Evolutionary conservation across 2,329 filamentous ascomycete species (phyloP).

Genomic region (Madurella mycetomatis): DNA sequence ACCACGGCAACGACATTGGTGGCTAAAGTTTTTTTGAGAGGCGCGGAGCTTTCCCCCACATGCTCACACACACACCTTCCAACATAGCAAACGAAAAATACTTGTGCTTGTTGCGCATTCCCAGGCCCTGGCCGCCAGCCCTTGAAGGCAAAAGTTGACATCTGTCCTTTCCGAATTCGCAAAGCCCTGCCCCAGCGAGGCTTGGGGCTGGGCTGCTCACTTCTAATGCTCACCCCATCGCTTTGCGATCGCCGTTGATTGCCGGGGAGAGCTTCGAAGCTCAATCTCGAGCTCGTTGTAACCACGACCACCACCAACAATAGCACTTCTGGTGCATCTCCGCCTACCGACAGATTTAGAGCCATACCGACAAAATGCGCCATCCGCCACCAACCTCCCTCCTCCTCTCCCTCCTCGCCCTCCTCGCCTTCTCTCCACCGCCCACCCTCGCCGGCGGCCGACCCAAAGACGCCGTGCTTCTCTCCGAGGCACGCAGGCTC

Average conservation of each 20-base stretch:
- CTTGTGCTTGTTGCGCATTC: neutral
- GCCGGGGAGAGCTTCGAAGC: no score
- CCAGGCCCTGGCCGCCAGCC: neutral
- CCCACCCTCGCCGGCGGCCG: slow-evolving; percentile 24
- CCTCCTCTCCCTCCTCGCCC: slow-evolving; percentile 4
- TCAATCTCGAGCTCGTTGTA: no score
- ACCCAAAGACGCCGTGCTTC: slow-evolving; percentile 52
- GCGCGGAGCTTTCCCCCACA: neutral
- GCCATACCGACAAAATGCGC: slow-evolving; percentile 8
- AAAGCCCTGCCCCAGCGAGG: neutral
- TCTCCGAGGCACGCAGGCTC: slow-evolving; percentile 48
- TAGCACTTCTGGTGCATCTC: no score
- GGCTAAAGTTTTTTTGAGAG: neutral
- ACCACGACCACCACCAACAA: neutral
- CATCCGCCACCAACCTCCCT: neutral
- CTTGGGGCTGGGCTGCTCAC: neutral
- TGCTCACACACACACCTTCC: neutral
- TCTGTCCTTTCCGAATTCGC: slow-evolving; percentile 1
- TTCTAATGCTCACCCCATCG: no score
- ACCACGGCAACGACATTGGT: neutral
- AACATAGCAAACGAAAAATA: neutral
- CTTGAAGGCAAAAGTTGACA: slow-evolving; percentile 2
- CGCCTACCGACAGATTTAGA: no score
- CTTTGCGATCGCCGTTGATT: no score
- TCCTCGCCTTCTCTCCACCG: slow-evolving; percentile 3